Evolutionary conservation across 2,329 filamentous ascomycete species (phyloP).

Genomic region (Aspergillus alliaceus): DNA sequence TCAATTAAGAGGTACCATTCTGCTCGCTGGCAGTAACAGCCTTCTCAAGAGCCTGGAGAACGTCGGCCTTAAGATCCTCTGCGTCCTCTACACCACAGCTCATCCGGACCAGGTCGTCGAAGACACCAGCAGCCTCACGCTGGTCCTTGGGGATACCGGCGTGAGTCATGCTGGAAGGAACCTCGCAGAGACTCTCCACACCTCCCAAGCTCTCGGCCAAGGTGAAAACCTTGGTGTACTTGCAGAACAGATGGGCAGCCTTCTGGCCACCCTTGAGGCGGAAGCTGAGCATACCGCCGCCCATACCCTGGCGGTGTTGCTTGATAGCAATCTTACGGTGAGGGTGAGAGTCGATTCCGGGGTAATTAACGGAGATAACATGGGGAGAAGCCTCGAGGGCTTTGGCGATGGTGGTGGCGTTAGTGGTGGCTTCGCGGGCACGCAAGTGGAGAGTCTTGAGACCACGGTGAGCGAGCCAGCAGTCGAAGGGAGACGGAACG

Average conservation of each 20-base stretch:
- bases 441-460: conserved; percentile 95
- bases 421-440: conserved; percentile 77
- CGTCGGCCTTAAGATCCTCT: conserved; percentile 78
- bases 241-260: conserved; percentile 90
- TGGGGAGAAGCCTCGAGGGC: conserved; percentile 77
- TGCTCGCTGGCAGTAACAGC: conserved; percentile 56
- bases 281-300: conserved; percentile 97
- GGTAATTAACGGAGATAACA: conserved; percentile 92
- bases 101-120: conserved; percentile 87
- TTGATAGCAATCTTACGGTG: conserved; percentile 81
- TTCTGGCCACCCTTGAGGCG: conserved; percentile 81
- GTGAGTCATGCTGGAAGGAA: conserved; percentile 96
- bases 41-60: conserved; percentile 77
- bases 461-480: conserved; percentile 95
- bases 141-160: conserved; percentile 89
- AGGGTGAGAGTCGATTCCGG: conserved; percentile 82
- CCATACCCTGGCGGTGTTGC: conserved; percentile 92
- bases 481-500: conserved; percentile 92
- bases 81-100: conserved; percentile 94
- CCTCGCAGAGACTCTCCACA: conserved; percentile 86
- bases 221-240: conserved; percentile 84
- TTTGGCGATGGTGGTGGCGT: conserved; percentile 74
- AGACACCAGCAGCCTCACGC: conserved; percentile 89
- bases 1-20: conserved; percentile 36
- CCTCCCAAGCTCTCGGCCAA: conserved; percentile 90